These are phyloP conservation scores for Brassica cretica DNA, from an alignment of 345 rosid genomes.

Conservation along the genomic window DNA sequence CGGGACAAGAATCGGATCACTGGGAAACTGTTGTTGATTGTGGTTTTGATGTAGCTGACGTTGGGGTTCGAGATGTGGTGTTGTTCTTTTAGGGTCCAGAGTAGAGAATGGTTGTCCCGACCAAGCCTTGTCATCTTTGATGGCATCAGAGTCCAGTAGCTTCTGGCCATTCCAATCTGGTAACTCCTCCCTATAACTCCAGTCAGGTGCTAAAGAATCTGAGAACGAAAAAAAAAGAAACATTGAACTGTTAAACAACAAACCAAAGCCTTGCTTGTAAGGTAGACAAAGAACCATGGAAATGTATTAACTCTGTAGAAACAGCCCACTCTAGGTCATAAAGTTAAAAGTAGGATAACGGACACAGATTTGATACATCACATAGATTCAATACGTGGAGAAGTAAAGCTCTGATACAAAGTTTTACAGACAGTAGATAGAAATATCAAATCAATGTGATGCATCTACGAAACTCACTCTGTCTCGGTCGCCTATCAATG, in stretches of 20 bases:
- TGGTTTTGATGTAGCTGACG: conserved; percentile 53
- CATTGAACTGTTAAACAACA: conserved; percentile 19
- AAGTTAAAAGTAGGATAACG: no score
- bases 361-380: no score
- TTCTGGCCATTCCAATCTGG: conserved; percentile 65
- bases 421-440: no score
- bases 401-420: no score
- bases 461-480: conserved; percentile 46
- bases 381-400: no score
- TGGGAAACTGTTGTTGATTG: conserved; percentile 61
- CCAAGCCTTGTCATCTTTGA: conserved; percentile 64
- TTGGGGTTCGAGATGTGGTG: conserved; percentile 78
- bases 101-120: conserved; percentile 16
- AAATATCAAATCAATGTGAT: no score
- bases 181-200: conserved; percentile 66
- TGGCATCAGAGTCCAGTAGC: conserved; percentile 52
- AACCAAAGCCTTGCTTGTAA: conserved; percentile 11
- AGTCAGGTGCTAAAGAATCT: conserved; percentile 84
- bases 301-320: neutral
- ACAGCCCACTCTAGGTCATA: no score
- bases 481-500: conserved; percentile 69
- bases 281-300: neutral
- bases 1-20: conserved; percentile 78
- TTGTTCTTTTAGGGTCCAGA: conserved; percentile 25
- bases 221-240: conserved; percentile 9